These are phyloP conservation scores for Thelephora aurantiotincta DNA, from an alignment of 768 basidiomycete genomes.

Conservation along the genomic window DNA sequence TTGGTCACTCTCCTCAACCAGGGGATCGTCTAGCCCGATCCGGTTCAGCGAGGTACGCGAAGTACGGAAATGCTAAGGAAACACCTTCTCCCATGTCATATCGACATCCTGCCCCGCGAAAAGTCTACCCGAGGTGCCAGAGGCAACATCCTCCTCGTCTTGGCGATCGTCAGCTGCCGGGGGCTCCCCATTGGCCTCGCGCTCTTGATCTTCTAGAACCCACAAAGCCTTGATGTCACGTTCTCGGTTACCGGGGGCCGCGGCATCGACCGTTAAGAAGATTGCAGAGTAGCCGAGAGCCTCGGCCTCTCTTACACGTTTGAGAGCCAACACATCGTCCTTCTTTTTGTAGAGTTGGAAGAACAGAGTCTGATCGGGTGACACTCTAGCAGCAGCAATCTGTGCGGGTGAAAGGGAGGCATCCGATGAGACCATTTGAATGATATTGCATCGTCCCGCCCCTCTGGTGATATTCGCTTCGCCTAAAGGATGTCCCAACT, in stretches of 20 bases:
- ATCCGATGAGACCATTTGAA: conserved; percentile 80
- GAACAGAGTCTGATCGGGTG: conserved; percentile 48
- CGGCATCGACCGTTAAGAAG: conserved; percentile 83
- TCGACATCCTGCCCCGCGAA: conserved; percentile 53
- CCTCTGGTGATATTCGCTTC: conserved; percentile 74
- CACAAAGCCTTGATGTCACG: conserved; percentile 52
- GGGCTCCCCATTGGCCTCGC: conserved; percentile 12
- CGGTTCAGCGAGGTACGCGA: neutral
- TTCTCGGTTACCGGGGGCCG: conserved; percentile 74
- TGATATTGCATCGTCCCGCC: conserved; percentile 47
- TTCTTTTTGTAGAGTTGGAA: conserved; percentile 82
- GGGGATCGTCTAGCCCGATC: conserved; percentile 43
- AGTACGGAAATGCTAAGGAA: conserved; percentile 3
- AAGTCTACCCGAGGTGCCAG: conserved; percentile 57
- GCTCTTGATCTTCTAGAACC: conserved; percentile 30
- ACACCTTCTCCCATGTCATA: conserved; percentile 66
- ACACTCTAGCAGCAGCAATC: conserved; percentile 42
- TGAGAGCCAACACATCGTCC: conserved; percentile 49
- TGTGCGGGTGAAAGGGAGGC: conserved; percentile 52
- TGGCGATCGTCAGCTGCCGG: conserved; percentile 17
- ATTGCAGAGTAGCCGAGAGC: conserved; percentile 73
- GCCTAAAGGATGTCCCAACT: conserved; percentile 79
- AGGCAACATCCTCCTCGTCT: conserved; percentile 19
- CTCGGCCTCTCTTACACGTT: conserved; percentile 58
- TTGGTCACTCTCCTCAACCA: conserved; percentile 61